Conservation (phyloP, 768 basidiomycete genomes). For the Omphalotus guepiniiformis region DNA sequence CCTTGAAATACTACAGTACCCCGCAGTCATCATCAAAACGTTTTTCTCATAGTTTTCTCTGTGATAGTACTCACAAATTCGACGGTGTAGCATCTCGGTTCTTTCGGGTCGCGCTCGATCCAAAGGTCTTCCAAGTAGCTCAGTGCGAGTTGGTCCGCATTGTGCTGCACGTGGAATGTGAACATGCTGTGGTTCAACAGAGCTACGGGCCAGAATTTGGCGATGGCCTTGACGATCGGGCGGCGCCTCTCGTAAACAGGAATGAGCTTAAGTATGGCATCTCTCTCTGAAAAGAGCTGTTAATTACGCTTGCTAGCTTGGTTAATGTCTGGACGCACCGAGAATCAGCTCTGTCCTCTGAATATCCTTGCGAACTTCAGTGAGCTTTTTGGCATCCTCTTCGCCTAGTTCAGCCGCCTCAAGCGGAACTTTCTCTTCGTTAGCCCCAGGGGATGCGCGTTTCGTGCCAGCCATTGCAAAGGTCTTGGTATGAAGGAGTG, state of each 20-base stretch:
- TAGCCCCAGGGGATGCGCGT: slow-evolving; percentile 77
- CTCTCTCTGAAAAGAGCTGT: slow-evolving; percentile 47
- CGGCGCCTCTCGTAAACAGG: slow-evolving; percentile 73
- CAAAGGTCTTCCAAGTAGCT: slow-evolving; percentile 84
- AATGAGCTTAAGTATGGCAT: slow-evolving; percentile 49
- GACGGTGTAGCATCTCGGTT: slow-evolving; percentile 78
- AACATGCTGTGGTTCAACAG: slow-evolving; percentile 69
- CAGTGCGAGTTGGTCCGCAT: slow-evolving; percentile 75
- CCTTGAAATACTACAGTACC: slow-evolving; percentile 64
- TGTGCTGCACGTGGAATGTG: slow-evolving; percentile 64
- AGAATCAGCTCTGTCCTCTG: slow-evolving; percentile 67
- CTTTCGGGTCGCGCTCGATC: slow-evolving; percentile 66
- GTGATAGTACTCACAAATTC: slow-evolving; percentile 72
- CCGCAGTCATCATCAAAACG: slow-evolving; percentile 6
- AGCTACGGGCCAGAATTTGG: slow-evolving; percentile 84
- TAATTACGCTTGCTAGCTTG: not conserved
- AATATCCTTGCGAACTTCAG: slow-evolving; percentile 61
- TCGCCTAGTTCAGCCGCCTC: slow-evolving; percentile 64
- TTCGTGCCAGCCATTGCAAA: slow-evolving; percentile 52
- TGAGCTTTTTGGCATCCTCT: slow-evolving; percentile 67
- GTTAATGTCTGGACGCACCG: slow-evolving; percentile 43
- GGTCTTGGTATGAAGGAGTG: no score
- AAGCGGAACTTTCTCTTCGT: slow-evolving; percentile 67
- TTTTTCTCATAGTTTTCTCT: not conserved
- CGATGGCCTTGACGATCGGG: slow-evolving; percentile 56